phyloP scores from a whole-genome alignment of 805 yeast species.

The Cyberlindnera bimundalis region DNA sequence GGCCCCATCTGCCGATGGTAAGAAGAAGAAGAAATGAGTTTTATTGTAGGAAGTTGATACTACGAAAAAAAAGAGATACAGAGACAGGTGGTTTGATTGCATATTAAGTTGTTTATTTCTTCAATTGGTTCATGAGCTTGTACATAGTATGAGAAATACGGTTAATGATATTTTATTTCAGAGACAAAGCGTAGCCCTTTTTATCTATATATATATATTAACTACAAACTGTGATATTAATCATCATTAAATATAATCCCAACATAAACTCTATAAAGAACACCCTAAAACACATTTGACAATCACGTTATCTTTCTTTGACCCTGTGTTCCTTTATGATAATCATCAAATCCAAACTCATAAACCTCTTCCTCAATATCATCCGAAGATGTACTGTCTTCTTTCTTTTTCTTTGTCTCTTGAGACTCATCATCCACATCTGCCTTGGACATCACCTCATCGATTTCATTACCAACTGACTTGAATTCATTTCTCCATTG shows the following conservation, averaged over 20 bases:
- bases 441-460: conserved; percentile 3
- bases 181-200: no score
- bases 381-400: conserved; percentile 4
- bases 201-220: no score
- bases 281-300: no score
- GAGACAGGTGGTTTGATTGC: not conserved
- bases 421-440: not conserved
- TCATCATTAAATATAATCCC: no score
- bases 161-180: conserved; percentile 2
- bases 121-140: conserved; percentile 3
- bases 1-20: conserved; percentile 33
- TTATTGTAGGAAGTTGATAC: not conserved
- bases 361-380: conserved; percentile 3
- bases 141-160: conserved; percentile 7
- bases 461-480: conserved; percentile 16
- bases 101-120: not conserved
- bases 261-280: no score
- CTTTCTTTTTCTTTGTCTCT: not conserved
- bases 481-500: conserved; percentile 21
- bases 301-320: conserved; percentile 10
- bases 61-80: no score
- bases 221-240: no score
- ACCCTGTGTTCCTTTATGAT: conserved; percentile 4
- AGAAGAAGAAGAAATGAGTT: conserved; percentile 37
- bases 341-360: conserved; percentile 3